These are phyloP conservation scores for Spergularia azorica DNA, from an alignment of 179 eudicot species.

Conservation along the genomic window DNA sequence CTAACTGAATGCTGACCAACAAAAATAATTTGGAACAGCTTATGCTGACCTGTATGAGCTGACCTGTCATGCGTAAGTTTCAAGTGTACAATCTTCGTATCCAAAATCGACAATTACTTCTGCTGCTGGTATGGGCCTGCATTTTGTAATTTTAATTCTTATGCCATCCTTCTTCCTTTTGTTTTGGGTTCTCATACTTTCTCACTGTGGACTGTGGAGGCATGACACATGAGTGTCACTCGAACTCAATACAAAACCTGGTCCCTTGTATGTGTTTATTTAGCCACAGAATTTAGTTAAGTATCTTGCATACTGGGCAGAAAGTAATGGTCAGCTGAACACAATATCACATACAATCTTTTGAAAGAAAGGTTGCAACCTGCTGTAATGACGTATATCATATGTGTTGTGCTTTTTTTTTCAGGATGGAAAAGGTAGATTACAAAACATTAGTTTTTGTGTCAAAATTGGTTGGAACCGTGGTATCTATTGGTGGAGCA, in stretches of 20 bases:
- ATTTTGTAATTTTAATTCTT: neutral
- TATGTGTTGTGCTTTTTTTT: constrained; percentile 18
- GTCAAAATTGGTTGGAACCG: constrained; percentile 40
- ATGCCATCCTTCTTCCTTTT: neutral
- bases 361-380: neutral
- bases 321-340: neutral
- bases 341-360: neutral
- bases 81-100: neutral
- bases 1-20: no score
- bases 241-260: neutral
- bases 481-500: constrained; percentile 43
- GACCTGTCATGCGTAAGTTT: no score
- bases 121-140: neutral
- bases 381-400: neutral
- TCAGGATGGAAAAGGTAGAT: constrained; percentile 47
- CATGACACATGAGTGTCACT: neutral
- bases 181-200: neutral
- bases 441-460: constrained; percentile 31
- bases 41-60: no score
- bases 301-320: neutral
- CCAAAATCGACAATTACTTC: neutral
- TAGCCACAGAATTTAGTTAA: neutral
- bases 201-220: neutral
- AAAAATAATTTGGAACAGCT: no score
- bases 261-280: neutral